Conservation (phyloP, 2,329 filamentous ascomycete genomes). For the Cladosporium phlei region DNA sequence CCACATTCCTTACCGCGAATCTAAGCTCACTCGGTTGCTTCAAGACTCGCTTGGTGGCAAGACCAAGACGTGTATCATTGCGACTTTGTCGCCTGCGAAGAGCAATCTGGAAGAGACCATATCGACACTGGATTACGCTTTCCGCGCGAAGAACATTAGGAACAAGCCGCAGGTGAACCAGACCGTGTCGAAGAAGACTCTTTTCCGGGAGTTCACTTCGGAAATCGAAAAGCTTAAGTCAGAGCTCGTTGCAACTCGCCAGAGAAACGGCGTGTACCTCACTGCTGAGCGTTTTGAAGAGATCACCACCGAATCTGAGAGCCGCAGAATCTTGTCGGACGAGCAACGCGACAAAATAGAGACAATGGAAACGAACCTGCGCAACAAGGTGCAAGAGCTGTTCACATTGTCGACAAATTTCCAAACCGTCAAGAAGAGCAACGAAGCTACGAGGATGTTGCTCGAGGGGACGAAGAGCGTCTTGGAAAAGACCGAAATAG, state of each 20-base stretch:
- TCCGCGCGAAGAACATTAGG: slow-evolving; percentile 95
- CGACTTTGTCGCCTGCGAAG: slow-evolving; percentile 89
- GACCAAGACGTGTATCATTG: slow-evolving; percentile 98
- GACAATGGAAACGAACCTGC: slow-evolving; percentile 81
- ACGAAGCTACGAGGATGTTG: slow-evolving; percentile 66
- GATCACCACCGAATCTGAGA: slow-evolving; percentile 87
- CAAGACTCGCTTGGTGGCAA: slow-evolving; percentile 94
- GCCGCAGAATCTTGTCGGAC: slow-evolving; percentile 81
- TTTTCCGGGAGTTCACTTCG: slow-evolving; percentile 80
- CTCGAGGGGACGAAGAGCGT: slow-evolving; percentile 77
- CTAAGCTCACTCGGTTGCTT: slow-evolving; percentile 86
- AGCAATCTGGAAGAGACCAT: slow-evolving; percentile 97
- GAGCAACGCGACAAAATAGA: slow-evolving; percentile 91
- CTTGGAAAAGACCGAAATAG: slow-evolving; percentile 81
- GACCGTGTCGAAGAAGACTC: slow-evolving; percentile 84
- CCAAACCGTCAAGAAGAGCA: slow-evolving; percentile 82
- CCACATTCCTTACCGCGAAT: slow-evolving; percentile 91
- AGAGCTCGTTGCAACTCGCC: slow-evolving; percentile 85
- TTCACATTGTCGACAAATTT: slow-evolving; percentile 82
- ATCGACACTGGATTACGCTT: slow-evolving; percentile 95
- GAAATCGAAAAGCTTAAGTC: slow-evolving; percentile 95
- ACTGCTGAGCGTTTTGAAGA: slow-evolving; percentile 86
- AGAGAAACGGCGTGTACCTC: slow-evolving; percentile 92
- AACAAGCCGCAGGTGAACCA: slow-evolving; percentile 97
- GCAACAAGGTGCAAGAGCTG: slow-evolving; percentile 90